Evolutionary conservation across 2,329 filamentous ascomycete genomes (phyloP), one percentile per base, ranked within the genome.

Genomic region (Clonostachys solani): DNA sequence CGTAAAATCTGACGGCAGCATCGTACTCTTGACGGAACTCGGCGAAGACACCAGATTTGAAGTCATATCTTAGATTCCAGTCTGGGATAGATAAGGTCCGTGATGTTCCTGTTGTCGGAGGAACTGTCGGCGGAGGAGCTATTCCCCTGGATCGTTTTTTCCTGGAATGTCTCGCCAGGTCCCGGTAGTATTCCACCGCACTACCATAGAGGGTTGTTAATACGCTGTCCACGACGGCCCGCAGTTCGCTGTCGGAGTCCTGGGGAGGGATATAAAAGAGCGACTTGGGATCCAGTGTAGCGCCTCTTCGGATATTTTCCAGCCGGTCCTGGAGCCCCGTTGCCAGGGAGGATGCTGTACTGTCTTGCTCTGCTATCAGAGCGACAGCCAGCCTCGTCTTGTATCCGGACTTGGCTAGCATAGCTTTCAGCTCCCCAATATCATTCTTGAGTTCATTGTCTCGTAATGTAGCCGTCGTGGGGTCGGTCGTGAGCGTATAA

Each of bases 1-100:
- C 89, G 56, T 92, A 96, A 46, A 89, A 91, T 40, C 91, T 82
- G 58, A 89, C 76, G 1, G 94, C 91, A 18, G 83, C 84, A 60
- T 96, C 92, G 77, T 92, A 89, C 63, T 97, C 94, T 60, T 95
- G 89, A 9, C 94, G 82, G 55, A 95, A 96, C 60, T 97, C 92
- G 29, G 92, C 89, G 60, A 97, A 89, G 0, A 96, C 75, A 7
- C 86, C 92, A 16, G 92, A 78, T 63, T 99, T 99, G 71, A 95
- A 91, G 60, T 99, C 92, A 65, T 96, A 96, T 15, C 92, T 85
- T 46, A 95, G 86, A 59, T 90, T 91, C 94, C 92, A 99, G 5
- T 89, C 92, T 40, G 90, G 84, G 10, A 86, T 73, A 2, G 91
- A 88, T n/a, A 96, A 68, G 0, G 87, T 89, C 58, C 94, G 88